Evolutionary conservation across 2,329 filamentous ascomycete species (phyloP).

Genomic region (Talaromyces atroroseus): DNA sequence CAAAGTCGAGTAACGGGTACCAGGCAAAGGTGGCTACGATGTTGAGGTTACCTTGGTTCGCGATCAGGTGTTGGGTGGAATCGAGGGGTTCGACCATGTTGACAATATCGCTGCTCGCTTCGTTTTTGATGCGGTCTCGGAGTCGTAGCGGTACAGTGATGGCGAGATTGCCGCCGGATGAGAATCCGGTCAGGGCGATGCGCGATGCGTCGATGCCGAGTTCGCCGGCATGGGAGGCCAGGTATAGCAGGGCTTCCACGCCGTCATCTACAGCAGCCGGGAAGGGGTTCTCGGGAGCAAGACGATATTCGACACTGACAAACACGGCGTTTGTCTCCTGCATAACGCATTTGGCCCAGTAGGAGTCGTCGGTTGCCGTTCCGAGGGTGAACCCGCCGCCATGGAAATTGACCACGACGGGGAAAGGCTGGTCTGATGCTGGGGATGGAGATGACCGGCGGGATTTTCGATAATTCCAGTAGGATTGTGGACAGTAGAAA

Average conservation of each 20-base stretch:
- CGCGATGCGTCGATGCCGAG: slow-evolving; percentile 53
- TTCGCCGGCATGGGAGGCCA: slow-evolving; percentile 51
- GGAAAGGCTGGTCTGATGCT: slow-evolving; percentile 40
- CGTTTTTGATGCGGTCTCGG: slow-evolving; percentile 24
- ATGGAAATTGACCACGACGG: slow-evolving; percentile 59
- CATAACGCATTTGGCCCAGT: slow-evolving; percentile 55
- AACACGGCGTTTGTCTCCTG: slow-evolving; percentile 53
- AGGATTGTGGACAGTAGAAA: slow-evolving; percentile 55
- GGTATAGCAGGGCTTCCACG: slow-evolving; percentile 56
- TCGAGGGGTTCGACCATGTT: slow-evolving; percentile 20
- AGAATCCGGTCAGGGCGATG: slow-evolving; percentile 58
- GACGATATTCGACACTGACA: slow-evolving; percentile 57
- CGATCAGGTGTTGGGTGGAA: slow-evolving; percentile 31
- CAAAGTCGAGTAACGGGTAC: slow-evolving; percentile 60
- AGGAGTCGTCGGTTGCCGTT: slow-evolving; percentile 54
- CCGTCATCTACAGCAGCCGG: slow-evolving; percentile 61
- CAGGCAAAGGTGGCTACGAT: slow-evolving; percentile 56
- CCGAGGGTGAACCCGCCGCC: slow-evolving; percentile 60
- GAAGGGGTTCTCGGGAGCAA: slow-evolving; percentile 57
- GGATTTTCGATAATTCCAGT: slow-evolving; percentile 17
- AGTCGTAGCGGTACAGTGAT: slow-evolving; percentile 58
- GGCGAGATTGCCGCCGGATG: slow-evolving; percentile 57
- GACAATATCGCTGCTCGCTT: slow-evolving; percentile 11
- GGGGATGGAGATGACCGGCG: neutral
- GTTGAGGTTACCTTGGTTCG: slow-evolving; percentile 38